Evolutionary conservation across 192 early-diverging fungal genomes (phyloP).

Genomic region (Coemansia sp.): DNA sequence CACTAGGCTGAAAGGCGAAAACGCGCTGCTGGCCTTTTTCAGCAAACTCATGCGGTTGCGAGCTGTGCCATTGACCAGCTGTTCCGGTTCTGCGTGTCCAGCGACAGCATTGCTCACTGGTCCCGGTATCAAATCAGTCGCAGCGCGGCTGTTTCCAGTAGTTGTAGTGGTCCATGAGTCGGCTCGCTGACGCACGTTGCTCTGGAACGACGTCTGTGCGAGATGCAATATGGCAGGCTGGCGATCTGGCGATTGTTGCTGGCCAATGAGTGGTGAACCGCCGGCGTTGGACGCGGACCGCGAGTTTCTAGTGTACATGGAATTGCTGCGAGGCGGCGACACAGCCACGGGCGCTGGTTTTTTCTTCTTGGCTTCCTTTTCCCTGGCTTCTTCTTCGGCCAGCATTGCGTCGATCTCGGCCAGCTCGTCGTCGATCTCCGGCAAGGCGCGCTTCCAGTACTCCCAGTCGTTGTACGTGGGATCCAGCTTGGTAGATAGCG

Average conservation of each 20-base stretch:
- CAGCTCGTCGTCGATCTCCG: constrained; percentile 43
- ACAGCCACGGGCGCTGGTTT: not conserved
- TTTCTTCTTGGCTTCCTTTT: not conserved
- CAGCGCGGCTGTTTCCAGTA: not conserved
- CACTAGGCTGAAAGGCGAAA: constrained; percentile 28
- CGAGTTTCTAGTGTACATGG: not conserved
- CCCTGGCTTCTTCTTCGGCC: constrained; percentile 2
- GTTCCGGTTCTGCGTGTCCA: not conserved
- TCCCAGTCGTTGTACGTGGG: constrained; percentile 83
- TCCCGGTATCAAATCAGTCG: not conserved
- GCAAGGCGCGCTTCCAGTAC: constrained; percentile 67
- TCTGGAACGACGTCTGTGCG: not conserved
- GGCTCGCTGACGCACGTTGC: constrained; percentile 18
- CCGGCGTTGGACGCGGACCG: constrained; percentile 11
- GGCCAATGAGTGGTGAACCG: not conserved
- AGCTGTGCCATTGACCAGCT: not conserved
- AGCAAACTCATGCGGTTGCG: constrained; percentile 20
- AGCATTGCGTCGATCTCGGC: constrained; percentile 29
- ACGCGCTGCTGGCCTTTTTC: constrained; percentile 21
- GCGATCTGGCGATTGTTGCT: not conserved
- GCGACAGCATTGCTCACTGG: not conserved
- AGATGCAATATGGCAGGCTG: not conserved
- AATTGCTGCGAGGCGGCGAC: not conserved
- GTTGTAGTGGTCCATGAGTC: constrained; percentile 24
- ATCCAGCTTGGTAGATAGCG: constrained; percentile 60